These are phyloP conservation scores for Phytophthora pseudosyringae DNA, from an alignment of 352 stramenopile genomes.

Conservation along the genomic window DNA sequence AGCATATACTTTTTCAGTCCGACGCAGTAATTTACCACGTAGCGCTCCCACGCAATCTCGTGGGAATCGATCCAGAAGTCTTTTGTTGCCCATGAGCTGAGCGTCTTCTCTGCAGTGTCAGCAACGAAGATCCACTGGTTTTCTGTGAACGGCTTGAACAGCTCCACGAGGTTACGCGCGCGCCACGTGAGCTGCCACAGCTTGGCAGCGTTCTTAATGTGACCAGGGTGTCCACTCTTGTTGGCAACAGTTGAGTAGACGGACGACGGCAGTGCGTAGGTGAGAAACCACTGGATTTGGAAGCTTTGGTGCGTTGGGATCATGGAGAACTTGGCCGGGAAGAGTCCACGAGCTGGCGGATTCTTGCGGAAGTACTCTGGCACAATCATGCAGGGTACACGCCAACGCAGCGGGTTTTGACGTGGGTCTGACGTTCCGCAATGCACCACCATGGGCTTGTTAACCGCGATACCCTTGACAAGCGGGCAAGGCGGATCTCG, in stretches of 20 bases:
- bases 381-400: slow-evolving; percentile 65
- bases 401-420: slow-evolving; percentile 84
- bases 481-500: slow-evolving; percentile 11
- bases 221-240: slow-evolving; percentile 57
- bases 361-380: slow-evolving; percentile 80
- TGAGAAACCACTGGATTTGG: slow-evolving; percentile 84
- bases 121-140: slow-evolving; percentile 86
- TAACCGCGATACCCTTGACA: slow-evolving; percentile 22
- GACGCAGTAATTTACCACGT: slow-evolving; percentile 87
- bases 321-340: slow-evolving; percentile 78
- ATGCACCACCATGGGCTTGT: slow-evolving; percentile 68
- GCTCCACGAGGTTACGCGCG: slow-evolving; percentile 72
- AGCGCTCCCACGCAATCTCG: slow-evolving; percentile 86
- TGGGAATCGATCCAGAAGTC: slow-evolving; percentile 74
- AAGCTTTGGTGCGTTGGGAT: slow-evolving; percentile 83
- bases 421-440: slow-evolving; percentile 79
- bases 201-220: slow-evolving; percentile 72
- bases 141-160: slow-evolving; percentile 90
- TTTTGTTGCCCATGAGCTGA: slow-evolving; percentile 38
- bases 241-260: slow-evolving; percentile 83
- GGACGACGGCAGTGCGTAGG: slow-evolving; percentile 80
- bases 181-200: slow-evolving; percentile 83
- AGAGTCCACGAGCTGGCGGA: slow-evolving; percentile 54
- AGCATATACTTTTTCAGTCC: slow-evolving; percentile 87
- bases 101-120: slow-evolving; percentile 49